Evolutionary conservation across 495 filamentous ascomycete genomes (phyloP).

Genomic region (Ramalina peruviana): DNA sequence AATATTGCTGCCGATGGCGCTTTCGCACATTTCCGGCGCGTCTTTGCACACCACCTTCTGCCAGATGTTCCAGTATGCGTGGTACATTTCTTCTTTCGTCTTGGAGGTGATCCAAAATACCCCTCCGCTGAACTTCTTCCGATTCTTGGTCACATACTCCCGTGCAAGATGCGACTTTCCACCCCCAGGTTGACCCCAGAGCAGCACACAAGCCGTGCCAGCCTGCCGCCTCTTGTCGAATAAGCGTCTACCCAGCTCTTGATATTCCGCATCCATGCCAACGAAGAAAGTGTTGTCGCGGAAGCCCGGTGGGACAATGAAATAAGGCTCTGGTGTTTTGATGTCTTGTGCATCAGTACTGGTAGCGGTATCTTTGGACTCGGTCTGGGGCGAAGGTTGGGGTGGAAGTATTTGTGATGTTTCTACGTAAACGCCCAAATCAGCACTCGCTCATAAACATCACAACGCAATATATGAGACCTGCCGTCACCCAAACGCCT

Average conservation of each 20-base stretch:
- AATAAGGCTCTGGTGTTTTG: constrained; percentile 21
- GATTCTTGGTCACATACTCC: constrained; percentile 61
- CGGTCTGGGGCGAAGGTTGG: constrained; percentile 3
- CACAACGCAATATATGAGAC: not conserved
- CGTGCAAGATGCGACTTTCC: constrained; percentile 75
- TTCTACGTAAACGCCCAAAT: constrained; percentile 18
- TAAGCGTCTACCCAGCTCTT: constrained; percentile 52
- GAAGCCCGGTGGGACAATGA: constrained; percentile 62
- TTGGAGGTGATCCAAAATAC: constrained; percentile 72
- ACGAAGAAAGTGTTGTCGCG: constrained; percentile 66
- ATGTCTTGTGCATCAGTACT: constrained; percentile 2
- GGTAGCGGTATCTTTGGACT: constrained; percentile 10
- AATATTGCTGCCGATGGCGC: constrained; percentile 5
- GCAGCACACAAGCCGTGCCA: constrained; percentile 53
- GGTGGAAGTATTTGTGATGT: constrained; percentile 15
- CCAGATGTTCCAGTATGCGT: constrained; percentile 64
- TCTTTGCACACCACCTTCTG: constrained; percentile 34
- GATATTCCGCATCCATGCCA: constrained; percentile 57
- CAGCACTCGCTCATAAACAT: constrained; percentile 8
- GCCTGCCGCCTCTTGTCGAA: constrained; percentile 46
- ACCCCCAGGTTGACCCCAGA: constrained; percentile 60
- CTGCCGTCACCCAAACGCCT: too few relatives aligned
- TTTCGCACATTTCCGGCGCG: constrained; percentile 21
- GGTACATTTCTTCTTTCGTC: constrained; percentile 44
- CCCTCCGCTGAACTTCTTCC: constrained; percentile 53